Evolutionary conservation across 768 basidiomycete genomes (phyloP).

Genomic region (Mycena floridula): DNA sequence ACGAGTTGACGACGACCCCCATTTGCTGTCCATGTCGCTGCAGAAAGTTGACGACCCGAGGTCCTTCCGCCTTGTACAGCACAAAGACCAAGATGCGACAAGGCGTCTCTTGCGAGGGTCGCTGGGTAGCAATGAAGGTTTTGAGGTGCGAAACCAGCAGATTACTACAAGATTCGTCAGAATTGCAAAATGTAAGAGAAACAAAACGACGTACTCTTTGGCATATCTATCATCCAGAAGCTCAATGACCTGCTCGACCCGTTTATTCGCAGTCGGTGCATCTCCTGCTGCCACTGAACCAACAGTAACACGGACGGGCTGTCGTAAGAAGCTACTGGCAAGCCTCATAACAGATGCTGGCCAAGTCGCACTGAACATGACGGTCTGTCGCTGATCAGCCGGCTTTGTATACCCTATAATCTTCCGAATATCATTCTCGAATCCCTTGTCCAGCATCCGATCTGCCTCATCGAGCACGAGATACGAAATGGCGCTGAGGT

Average conservation of each 20-base stretch:
- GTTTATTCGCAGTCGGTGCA: conserved; percentile 88
- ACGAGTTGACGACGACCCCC: conserved; percentile 71
- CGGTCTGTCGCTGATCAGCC: conserved; percentile 71
- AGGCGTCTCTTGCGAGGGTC: conserved; percentile 36
- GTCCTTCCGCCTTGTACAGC: conserved; percentile 95
- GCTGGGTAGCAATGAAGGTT: neutral
- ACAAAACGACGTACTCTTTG: conserved; percentile 70
- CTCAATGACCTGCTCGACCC: conserved; percentile 89
- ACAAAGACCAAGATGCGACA: conserved; percentile 84
- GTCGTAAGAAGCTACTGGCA: conserved; percentile 79
- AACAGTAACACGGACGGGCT: conserved; percentile 88
- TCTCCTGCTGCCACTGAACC: conserved; percentile 56
- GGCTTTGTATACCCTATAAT: conserved; percentile 78
- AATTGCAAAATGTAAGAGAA: neutral
- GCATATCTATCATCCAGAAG: conserved; percentile 81
- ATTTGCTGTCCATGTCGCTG: conserved; percentile 57
- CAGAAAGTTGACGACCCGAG: conserved; percentile 81
- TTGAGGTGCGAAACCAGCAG: conserved; percentile 51
- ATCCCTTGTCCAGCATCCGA: conserved; percentile 96
- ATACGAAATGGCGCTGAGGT: conserved; percentile 76
- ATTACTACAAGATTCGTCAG: conserved; percentile 30
- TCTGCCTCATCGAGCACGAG: conserved; percentile 97
- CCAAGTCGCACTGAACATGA: conserved; percentile 99
- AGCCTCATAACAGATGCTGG: conserved; percentile 88
- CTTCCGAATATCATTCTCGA: conserved; percentile 92